A percentile compares a stretch with the other conserved stretches of the same genome.
These are phyloP conservation scores for Cytospora chrysosperma DNA, from an alignment of 2,329 filamentous ascomycete species.

Conservation along the genomic window DNA sequence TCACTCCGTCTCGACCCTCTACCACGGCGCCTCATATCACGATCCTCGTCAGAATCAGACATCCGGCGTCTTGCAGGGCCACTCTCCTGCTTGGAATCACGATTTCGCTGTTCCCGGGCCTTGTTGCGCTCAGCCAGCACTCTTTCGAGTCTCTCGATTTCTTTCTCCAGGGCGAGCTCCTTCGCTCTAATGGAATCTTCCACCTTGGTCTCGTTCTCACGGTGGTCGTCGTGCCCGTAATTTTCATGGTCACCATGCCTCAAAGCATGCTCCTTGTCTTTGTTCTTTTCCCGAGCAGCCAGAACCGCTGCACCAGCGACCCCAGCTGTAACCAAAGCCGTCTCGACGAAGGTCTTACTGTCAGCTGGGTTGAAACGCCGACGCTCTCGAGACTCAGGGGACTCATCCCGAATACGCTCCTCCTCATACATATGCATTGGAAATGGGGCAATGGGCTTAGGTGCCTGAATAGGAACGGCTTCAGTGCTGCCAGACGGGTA, in stretches of 20 bases:
- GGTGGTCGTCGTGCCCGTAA: slow-evolving; percentile 28
- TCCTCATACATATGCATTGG: slow-evolving; percentile 66
- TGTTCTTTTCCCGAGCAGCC: slow-evolving; percentile 35
- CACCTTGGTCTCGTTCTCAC: slow-evolving; percentile 23
- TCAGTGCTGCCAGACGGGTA: slow-evolving; percentile 46
- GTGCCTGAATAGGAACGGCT: slow-evolving; percentile 75
- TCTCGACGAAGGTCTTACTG: slow-evolving; percentile 40
- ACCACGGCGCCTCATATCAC: slow-evolving; percentile 30
- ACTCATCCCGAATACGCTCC: slow-evolving; percentile 40
- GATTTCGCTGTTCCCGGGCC: slow-evolving; percentile 26
- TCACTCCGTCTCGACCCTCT: slow-evolving; percentile 23
- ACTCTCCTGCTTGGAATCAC: slow-evolving; percentile 21
- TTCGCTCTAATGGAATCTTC: slow-evolving; percentile 28
- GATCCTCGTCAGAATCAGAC: slow-evolving; percentile 28
- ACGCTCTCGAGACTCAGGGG: slow-evolving; percentile 33
- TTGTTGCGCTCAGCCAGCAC: slow-evolving; percentile 28
- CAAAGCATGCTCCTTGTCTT: slow-evolving; percentile 28
- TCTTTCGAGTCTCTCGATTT: slow-evolving; percentile 22
- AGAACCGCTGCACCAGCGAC: slow-evolving; percentile 49
- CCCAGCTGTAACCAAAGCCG: slow-evolving; percentile 48
- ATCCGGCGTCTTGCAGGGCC: neutral
- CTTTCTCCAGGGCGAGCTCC: slow-evolving; percentile 26
- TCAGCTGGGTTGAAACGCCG: slow-evolving; percentile 25
- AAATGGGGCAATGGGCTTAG: slow-evolving; percentile 74
- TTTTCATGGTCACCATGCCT: slow-evolving; percentile 29